Percentiles rank a stretch among this genome's conserved stretches.
Conservation (phyloP, 345 rosid species). For the Salix purpurea region DNA sequence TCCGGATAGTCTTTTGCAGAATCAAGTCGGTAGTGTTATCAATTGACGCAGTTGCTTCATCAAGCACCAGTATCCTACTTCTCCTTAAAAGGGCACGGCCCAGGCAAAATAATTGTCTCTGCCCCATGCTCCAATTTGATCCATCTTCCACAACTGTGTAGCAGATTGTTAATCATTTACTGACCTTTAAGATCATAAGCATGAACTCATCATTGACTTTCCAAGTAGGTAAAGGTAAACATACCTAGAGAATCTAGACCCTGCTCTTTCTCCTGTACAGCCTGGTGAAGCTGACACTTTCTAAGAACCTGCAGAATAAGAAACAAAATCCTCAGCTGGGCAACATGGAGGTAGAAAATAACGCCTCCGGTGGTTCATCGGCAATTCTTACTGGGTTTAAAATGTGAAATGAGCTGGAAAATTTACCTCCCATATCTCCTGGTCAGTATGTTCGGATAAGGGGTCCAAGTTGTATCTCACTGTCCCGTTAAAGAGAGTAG, state of each 20-base stretch:
- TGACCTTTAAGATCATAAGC: neutral
- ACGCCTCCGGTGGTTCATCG: no score
- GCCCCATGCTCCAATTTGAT: conserved; percentile 98
- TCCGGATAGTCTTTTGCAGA: conserved; percentile 71
- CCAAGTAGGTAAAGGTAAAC: neutral
- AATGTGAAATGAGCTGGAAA: neutral
- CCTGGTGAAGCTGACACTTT: conserved; percentile 79
- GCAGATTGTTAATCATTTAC: neutral
- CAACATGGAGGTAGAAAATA: neutral
- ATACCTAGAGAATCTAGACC: conserved; percentile 78
- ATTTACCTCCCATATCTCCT: conserved; percentile 90
- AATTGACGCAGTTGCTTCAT: conserved; percentile 95
- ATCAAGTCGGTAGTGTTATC: conserved; percentile 89
- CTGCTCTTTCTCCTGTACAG: conserved; percentile 64
- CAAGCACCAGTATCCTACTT: conserved; percentile 76
- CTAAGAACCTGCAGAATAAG: conserved; percentile 54
- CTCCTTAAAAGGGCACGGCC: conserved; percentile 89
- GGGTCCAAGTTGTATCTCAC: conserved; percentile 94
- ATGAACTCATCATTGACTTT: neutral
- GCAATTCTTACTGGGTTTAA: neutral
- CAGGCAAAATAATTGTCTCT: conserved; percentile 78
- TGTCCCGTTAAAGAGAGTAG: conserved; percentile 86
- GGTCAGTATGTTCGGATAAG: conserved; percentile 59
- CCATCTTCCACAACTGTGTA: conserved; percentile 78
- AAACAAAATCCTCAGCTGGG: neutral